These are phyloP conservation scores for Phialophora macrospora DNA, from an alignment of 2,329 filamentous ascomycete genomes.

Conservation along the genomic window DNA sequence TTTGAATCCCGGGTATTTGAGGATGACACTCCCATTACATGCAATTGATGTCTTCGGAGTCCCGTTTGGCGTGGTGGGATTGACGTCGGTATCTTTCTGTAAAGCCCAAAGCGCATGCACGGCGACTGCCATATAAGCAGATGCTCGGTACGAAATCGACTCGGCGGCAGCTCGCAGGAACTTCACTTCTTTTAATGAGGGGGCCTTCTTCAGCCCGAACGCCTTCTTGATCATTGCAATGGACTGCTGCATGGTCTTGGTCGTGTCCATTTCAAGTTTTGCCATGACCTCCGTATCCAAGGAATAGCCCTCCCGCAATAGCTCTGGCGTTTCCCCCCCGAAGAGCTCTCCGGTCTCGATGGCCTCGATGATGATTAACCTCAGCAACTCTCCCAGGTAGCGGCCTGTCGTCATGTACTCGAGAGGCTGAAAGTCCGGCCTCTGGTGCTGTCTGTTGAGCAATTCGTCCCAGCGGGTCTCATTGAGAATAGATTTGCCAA, in stretches of 20 bases:
- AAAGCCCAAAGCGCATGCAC: slow-evolving; percentile 67
- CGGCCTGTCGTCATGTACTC: slow-evolving; percentile 68
- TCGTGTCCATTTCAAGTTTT: slow-evolving; percentile 58
- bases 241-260: slow-evolving; percentile 46
- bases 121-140: slow-evolving; percentile 66
- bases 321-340: slow-evolving; percentile 60
- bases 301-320: slow-evolving; percentile 61
- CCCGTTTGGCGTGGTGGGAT: slow-evolving; percentile 29
- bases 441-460: slow-evolving; percentile 61
- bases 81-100: slow-evolving; percentile 56
- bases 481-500: slow-evolving; percentile 61
- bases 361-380: slow-evolving; percentile 65
- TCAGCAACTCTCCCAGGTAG: slow-evolving; percentile 67
- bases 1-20: slow-evolving; percentile 57
- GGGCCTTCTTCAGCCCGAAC: slow-evolving; percentile 55
- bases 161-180: slow-evolving; percentile 61
- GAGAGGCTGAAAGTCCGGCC: slow-evolving; percentile 68
- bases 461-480: slow-evolving; percentile 66
- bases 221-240: slow-evolving; percentile 56
- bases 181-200: slow-evolving; percentile 56
- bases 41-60: slow-evolving; percentile 50
- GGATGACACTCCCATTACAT: slow-evolving; percentile 59
- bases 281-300: slow-evolving; percentile 65
- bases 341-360: slow-evolving; percentile 62
- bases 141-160: slow-evolving; percentile 63